Percentiles rank a stretch among this genome's conserved stretches.
Conservation (phyloP, 441 rosid genomes). For the Corymbia calophylla region DNA sequence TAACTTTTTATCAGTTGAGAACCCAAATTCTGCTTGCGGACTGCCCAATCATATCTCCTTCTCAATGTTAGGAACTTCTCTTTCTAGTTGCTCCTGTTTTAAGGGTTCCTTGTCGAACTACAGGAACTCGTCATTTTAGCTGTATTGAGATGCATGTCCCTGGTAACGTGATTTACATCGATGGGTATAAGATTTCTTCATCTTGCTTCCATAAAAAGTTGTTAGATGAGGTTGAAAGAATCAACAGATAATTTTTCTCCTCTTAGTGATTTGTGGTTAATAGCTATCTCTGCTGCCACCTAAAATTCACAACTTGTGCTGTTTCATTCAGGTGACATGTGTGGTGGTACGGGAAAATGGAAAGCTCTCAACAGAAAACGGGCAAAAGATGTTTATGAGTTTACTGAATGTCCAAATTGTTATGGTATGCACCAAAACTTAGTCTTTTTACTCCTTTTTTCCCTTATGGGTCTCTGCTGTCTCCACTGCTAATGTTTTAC, state of each 20-base stretch:
- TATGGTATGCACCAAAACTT: neutral
- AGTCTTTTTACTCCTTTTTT: neutral
- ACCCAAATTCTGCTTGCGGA: neutral
- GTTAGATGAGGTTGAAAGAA: neutral
- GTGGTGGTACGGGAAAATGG: conserved; percentile 99
- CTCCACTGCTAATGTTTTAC: neutral
- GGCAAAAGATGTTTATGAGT: conserved; percentile 55
- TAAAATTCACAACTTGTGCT: conserved; percentile 4
- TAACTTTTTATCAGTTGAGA: neutral
- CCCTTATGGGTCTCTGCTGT: neutral
- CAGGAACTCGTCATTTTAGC: neutral
- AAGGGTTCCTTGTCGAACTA: neutral
- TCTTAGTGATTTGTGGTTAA: neutral
- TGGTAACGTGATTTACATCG: neutral
- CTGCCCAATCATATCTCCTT: neutral
- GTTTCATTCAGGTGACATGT: conserved; percentile 79
- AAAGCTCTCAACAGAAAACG: conserved; percentile 93
- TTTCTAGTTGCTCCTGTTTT: neutral
- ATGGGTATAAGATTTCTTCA: neutral
- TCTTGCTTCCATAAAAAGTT: neutral
- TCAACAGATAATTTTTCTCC: neutral
- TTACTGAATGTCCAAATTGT: conserved; percentile 2
- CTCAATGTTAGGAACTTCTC: neutral
- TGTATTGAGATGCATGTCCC: neutral
- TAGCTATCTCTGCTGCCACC: neutral